Conservation (phyloP, 306 rosid species). For the Carpinus viminea region DNA sequence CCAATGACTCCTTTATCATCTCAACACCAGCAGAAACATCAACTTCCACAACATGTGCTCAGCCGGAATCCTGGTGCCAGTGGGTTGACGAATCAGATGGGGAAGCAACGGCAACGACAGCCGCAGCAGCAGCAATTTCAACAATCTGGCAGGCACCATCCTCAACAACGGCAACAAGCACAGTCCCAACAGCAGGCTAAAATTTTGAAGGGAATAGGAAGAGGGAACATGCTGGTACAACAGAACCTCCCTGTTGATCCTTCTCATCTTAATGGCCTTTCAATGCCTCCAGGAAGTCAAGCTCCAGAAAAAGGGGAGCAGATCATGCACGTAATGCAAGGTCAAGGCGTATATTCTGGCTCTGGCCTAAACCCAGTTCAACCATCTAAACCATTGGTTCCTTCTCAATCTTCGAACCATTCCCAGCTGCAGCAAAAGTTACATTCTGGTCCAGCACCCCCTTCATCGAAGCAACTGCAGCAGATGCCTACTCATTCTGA, state of each 20-base stretch:
- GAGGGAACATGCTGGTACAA: slow-evolving; percentile 63
- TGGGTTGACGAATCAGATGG: slow-evolving; percentile 66
- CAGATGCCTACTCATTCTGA: slow-evolving; percentile 68
- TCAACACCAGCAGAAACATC: slow-evolving; percentile 92
- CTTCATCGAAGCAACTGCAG: slow-evolving; percentile 66
- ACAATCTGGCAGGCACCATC: slow-evolving; percentile 89
- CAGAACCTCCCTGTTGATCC: slow-evolving; percentile 73
- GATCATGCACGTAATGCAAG: slow-evolving; percentile 70
- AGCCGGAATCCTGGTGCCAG: slow-evolving; percentile 66
- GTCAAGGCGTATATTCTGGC: slow-evolving; percentile 69
- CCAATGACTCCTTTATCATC: slow-evolving; percentile 68
- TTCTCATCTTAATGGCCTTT: slow-evolving; percentile 73
- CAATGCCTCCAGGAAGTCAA: slow-evolving; percentile 75
- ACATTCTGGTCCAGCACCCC: slow-evolving; percentile 50
- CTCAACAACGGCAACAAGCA: slow-evolving; percentile 68
- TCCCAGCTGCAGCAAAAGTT: slow-evolving; percentile 73
- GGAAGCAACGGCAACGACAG: slow-evolving; percentile 74
- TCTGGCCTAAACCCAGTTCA: slow-evolving; percentile 65
- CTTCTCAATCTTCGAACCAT: slow-evolving; percentile 61
- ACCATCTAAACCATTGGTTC: slow-evolving; percentile 62
- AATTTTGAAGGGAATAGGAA: slow-evolving; percentile 76
- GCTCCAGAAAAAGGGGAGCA: slow-evolving; percentile 88
- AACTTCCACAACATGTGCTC: slow-evolving; percentile 72
- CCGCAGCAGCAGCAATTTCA: slow-evolving; percentile 64
- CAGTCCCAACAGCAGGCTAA: slow-evolving; percentile 86